These are phyloP conservation scores for Misopates orontium DNA, from an alignment of 257 asterid species.

Conservation along the genomic window DNA sequence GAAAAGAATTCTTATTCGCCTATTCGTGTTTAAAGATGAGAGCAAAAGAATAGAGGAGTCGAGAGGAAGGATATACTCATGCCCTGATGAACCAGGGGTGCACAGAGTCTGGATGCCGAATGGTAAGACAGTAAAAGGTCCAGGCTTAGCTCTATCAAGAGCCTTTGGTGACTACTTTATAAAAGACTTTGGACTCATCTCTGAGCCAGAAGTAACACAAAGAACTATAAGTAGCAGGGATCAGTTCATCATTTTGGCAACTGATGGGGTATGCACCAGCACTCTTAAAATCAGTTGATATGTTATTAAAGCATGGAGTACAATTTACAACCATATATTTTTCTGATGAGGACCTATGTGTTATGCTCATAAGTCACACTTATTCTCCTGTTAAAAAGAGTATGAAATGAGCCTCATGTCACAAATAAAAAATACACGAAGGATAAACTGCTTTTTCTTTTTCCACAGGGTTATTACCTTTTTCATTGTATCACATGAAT, in stretches of 20 bases:
- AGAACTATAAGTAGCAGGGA: slow-evolving; percentile 52
- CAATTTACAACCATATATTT: not conserved
- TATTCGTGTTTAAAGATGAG: slow-evolving; percentile 48
- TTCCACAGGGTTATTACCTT: too few species aligned
- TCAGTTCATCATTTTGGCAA: slow-evolving; percentile 67
- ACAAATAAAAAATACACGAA: too few species aligned
- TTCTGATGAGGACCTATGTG: too few species aligned
- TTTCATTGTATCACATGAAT: too few species aligned
- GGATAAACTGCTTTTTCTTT: too few species aligned
- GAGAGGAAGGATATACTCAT: slow-evolving; percentile 48
- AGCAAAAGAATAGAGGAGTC: slow-evolving; percentile 63
- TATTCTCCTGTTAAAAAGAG: too few species aligned
- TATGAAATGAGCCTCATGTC: too few species aligned
- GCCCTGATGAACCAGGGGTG: slow-evolving; percentile 68
- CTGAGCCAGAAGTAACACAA: slow-evolving; percentile 71
- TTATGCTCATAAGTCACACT: too few species aligned
- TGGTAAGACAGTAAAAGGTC: slow-evolving; percentile 52
- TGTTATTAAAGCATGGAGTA: not conserved
- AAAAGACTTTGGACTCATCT: slow-evolving; percentile 76
- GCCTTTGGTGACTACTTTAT: slow-evolving; percentile 77
- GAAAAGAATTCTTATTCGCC: not conserved
- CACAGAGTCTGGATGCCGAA: slow-evolving; percentile 78
- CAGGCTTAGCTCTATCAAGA: slow-evolving; percentile 78
- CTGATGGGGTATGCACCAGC: slow-evolving; percentile 63
- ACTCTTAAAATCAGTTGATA: too few species aligned